Evolutionary conservation across 2,329 filamentous ascomycete genomes (phyloP).

Genomic region (Geosmithia flava): DNA sequence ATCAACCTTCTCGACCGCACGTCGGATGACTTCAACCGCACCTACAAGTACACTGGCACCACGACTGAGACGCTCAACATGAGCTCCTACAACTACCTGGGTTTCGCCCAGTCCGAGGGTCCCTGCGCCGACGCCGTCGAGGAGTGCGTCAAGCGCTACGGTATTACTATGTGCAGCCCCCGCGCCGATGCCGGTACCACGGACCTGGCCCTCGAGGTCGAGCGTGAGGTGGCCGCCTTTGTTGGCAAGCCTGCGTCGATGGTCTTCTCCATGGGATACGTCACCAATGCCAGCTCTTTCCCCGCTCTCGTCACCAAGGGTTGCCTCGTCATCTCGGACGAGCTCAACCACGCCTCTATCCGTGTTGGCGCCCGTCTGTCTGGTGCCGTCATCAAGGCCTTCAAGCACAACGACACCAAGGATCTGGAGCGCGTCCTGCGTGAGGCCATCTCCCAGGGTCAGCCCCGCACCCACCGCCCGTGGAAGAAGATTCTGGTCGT

Average conservation of each 20-base stretch:
- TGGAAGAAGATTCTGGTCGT: conserved; percentile 99
- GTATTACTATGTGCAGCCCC: conserved; percentile 70
- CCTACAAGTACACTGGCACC: conserved; percentile 81
- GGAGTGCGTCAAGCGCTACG: conserved; percentile 72
- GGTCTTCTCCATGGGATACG: conserved; percentile 98
- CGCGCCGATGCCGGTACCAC: conserved; percentile 76
- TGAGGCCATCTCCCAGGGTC: conserved; percentile 89
- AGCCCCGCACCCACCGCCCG: conserved; percentile 93
- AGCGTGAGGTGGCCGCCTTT: conserved; percentile 78
- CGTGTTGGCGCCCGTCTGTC: conserved; percentile 89
- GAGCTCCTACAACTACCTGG: conserved; percentile 99
- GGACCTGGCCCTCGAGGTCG: conserved; percentile 79
- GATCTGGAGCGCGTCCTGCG: conserved; percentile 78
- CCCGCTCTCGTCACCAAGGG: conserved; percentile 87
- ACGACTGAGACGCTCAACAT: conserved; percentile 93
- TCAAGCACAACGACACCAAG: conserved; percentile 94
- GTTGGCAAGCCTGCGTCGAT: conserved; percentile 91
- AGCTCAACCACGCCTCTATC: conserved; percentile 96
- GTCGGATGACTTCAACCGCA: conserved; percentile 83
- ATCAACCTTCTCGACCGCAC: conserved; percentile 87
- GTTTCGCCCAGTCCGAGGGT: conserved; percentile 93
- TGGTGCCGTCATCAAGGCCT: conserved; percentile 87
- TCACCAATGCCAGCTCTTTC: conserved; percentile 89
- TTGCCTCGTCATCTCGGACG: conserved; percentile 88
- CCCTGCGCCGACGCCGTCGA: conserved; percentile 92